Percentiles rank a stretch among this genome's conserved stretches.
Conservation (phyloP, 2,329 filamentous ascomycete genomes). For the Penicillium sclerotigenum region DNA sequence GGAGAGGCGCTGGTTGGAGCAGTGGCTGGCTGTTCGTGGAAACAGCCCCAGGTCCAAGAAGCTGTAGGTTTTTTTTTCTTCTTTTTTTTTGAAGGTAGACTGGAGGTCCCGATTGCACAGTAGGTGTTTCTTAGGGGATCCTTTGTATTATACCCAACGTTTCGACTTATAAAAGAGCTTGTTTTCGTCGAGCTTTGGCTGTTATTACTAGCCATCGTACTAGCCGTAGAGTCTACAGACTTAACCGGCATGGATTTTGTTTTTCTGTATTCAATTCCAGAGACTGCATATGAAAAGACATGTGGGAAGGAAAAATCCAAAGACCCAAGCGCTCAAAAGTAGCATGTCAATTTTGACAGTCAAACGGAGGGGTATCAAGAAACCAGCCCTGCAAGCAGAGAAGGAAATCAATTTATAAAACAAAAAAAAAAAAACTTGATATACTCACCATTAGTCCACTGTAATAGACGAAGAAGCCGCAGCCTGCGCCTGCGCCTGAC, state of each 20-base stretch:
- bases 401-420: neutral
- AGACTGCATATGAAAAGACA: neutral
- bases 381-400: neutral
- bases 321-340: neutral
- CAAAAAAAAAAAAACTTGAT: neutral
- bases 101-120: neutral
- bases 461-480: conserved; percentile 2
- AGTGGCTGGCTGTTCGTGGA: conserved; percentile 30
- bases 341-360: neutral
- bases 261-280: neutral
- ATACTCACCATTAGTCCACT: neutral
- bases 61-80: neutral
- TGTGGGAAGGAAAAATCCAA: neutral
- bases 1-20: conserved; percentile 38
- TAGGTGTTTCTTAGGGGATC: neutral
- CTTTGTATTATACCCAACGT: neutral
- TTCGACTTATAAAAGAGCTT: neutral
- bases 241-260: neutral
- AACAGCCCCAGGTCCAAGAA: neutral
- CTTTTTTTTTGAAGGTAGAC: neutral
- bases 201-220: neutral
- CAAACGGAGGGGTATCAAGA: conserved; percentile 4
- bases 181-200: neutral
- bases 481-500: conserved; percentile 16
- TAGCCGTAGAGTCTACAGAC: neutral